Evolutionary conservation across 345 rosid species (phyloP).

Genomic region (Ricinus communis): DNA sequence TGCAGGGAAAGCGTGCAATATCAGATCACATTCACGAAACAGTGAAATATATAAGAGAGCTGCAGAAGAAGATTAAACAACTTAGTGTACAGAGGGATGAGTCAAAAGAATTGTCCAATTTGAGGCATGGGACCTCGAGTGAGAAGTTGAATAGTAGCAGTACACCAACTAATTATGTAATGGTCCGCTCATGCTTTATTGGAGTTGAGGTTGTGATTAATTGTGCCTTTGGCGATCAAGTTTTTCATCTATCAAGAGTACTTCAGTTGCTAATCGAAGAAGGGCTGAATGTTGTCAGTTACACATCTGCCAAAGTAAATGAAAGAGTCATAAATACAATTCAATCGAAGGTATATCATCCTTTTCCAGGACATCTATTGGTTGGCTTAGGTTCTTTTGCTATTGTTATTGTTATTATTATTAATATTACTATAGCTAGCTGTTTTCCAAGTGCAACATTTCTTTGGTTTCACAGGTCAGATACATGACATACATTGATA

Average conservation of each 20-base stretch:
- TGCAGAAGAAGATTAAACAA: slow-evolving; percentile 26
- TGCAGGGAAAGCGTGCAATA: slow-evolving; percentile 44
- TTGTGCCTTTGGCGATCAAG: slow-evolving; percentile 26
- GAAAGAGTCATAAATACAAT: slow-evolving; percentile 45
- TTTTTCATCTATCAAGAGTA: slow-evolving; percentile 42
- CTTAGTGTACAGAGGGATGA: slow-evolving; percentile 31
- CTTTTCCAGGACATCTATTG: too few species aligned
- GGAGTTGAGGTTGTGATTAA: slow-evolving; percentile 46
- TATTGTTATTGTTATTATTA: not conserved
- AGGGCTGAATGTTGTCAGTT: slow-evolving; percentile 42
- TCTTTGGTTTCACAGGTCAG: slow-evolving; percentile 36
- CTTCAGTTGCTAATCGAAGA: slow-evolving; percentile 37
- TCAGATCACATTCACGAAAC: slow-evolving; percentile 49
- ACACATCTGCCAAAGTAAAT: slow-evolving; percentile 37
- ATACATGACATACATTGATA: slow-evolving; percentile 38
- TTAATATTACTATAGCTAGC: not conserved
- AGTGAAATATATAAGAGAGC: slow-evolving; percentile 34
- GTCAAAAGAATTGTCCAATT: slow-evolving; percentile 26
- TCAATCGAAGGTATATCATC: slow-evolving; percentile 40
- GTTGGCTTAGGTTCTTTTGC: not conserved
- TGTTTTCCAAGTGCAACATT: not conserved
- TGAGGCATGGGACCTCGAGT: not conserved
- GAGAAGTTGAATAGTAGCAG: slow-evolving; percentile 6
- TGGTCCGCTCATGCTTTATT: slow-evolving; percentile 38
- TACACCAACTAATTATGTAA: slow-evolving; percentile 19